Evolutionary conservation across 441 rosid genomes (phyloP), one percentile per base, ranked within the genome.

Genomic region (Bocquillonia castaneifolia): DNA sequence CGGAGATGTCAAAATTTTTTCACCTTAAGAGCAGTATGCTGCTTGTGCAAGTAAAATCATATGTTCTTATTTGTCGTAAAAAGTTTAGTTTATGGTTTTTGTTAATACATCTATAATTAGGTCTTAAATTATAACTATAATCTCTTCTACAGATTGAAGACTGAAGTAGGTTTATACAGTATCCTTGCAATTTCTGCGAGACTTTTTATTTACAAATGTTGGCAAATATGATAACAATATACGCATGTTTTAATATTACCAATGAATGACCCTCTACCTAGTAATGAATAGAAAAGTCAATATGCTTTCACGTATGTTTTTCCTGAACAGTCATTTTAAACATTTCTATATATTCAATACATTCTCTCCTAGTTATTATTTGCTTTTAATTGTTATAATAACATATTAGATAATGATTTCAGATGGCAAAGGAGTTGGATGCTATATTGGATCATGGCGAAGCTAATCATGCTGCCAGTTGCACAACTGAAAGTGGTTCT

Each of bases 351-450:
- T 18, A 48, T 45, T 48, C 3, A 6, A 44, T 9, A 26, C 31
- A 20, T 50, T 6, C 22, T 63, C 57, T 64, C n/a, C 67, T 22
- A 4, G 62, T 52, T 53, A 53, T 31, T 59, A 0, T 50, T 39
- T 51, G 36, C 34, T 42, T 20, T 57, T 45, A 22, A 44, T 45
- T 51, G 37, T 63, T 64, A 51, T 61, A n/a, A 23, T 10, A 62
- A 50, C 26, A 34, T 53, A 56, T 52, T 55, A 28, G 28, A 51
- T 72, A 59, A 6, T 67, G 48, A 32, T 69, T 50, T 76, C 82
- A 95, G 99, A 92, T 95, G 99, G 99, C 99, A 52, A 92, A 86
- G 77, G 98, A 95, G 71, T 79, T 95, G 87, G 99, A 95, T 85
- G 97, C 88, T 51, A 83, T 66, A 75, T 72, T 95, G 83, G 99